phyloP scores from a whole-genome alignment of 106 monocot genomes.

The Dendrobium catenatum region DNA sequence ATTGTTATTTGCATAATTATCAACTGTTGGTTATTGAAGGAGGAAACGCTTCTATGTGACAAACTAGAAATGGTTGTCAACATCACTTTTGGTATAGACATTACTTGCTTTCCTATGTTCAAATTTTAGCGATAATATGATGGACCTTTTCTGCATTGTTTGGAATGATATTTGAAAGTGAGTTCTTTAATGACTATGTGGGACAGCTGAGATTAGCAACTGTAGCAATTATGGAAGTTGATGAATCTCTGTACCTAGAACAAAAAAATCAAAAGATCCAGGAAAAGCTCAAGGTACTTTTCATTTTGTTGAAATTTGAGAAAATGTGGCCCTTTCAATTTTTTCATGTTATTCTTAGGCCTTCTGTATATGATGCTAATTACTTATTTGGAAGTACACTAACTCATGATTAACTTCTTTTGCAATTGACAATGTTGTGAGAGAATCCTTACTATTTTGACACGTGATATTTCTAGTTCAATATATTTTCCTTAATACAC shows the following conservation, averaged over 20 bases:
- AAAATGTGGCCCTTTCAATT: background rate
- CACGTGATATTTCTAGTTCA: background rate
- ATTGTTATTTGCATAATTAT: slow-evolving; percentile 1
- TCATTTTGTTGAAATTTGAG: background rate
- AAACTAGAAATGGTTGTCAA: too few species aligned
- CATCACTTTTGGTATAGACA: too few species aligned
- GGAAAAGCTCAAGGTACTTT: slow-evolving; percentile 70
- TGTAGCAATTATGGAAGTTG: slow-evolving; percentile 60
- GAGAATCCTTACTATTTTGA: too few species aligned
- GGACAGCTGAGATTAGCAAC: slow-evolving; percentile 78
- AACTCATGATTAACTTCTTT: background rate
- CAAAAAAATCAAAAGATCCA: slow-evolving; percentile 42
- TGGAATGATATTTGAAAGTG: slow-evolving; percentile 99
- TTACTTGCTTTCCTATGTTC: background rate
- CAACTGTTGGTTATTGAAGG: background rate
- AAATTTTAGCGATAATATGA: slow-evolving; percentile 67
- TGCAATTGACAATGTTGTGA: too few species aligned
- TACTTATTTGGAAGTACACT: background rate
- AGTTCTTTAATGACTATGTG: slow-evolving; percentile 92
- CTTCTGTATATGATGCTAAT: background rate
- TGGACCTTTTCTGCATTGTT: slow-evolving; percentile 87
- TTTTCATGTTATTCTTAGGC: background rate
- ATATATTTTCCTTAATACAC: too few species aligned
- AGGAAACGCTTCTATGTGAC: background rate
- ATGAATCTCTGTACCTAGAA: slow-evolving; percentile 45